phyloP scores from a whole-genome alignment of 2,329 filamentous ascomycete species.

The Clarireedia paspali region DNA sequence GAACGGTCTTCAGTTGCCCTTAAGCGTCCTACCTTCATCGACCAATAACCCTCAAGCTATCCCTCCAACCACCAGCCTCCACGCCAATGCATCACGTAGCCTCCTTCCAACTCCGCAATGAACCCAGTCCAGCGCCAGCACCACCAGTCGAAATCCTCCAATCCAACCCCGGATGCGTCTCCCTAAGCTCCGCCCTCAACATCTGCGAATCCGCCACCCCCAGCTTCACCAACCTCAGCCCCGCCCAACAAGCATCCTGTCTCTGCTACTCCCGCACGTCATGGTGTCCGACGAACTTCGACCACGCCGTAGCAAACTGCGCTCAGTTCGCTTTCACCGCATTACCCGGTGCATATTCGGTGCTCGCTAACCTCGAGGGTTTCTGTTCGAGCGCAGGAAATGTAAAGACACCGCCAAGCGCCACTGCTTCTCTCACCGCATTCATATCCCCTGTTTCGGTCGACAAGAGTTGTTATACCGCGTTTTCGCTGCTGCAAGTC shows the following conservation, averaged over 20 bases:
- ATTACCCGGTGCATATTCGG: constrained; percentile 10
- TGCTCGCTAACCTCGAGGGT: constrained; percentile 14
- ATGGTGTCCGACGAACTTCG: constrained; percentile 21
- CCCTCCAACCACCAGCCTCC: neutral
- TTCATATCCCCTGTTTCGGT: neutral
- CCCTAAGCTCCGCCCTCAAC: constrained; percentile 17
- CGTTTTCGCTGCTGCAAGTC: neutral
- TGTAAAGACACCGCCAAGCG: neutral
- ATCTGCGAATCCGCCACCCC: constrained; percentile 20
- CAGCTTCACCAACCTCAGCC: constrained; percentile 17
- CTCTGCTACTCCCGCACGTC: constrained; percentile 22
- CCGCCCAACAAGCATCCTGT: constrained; percentile 21
- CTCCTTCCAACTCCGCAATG: neutral
- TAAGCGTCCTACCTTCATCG: no score
- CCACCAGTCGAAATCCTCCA: constrained; percentile 10
- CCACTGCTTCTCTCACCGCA: neutral
- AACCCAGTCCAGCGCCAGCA: neutral
- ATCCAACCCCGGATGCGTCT: constrained; percentile 12
- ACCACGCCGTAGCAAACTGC: constrained; percentile 19
- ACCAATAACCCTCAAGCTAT: constrained; percentile 1
- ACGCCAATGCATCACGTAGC: neutral
- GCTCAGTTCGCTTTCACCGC: constrained; percentile 17
- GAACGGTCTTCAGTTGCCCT: no score
- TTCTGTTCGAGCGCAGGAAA: constrained; percentile 12
- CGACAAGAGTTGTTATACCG: neutral